phyloP scores from a whole-genome alignment of 129 eudicot species.

The Escallonia rubra region DNA sequence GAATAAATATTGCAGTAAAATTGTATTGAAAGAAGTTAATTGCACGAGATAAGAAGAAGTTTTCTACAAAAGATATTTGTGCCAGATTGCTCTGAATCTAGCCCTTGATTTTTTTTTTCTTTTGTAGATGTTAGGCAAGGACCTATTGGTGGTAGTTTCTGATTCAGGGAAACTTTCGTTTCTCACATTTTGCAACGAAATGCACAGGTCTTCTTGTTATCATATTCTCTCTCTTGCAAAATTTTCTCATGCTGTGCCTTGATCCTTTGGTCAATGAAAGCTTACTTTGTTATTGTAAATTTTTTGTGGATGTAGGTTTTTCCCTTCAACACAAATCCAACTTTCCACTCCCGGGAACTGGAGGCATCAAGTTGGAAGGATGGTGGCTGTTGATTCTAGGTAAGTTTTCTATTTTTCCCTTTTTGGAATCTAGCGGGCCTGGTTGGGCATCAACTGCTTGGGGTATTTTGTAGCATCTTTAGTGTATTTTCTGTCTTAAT shows the following conservation, averaged over 20 bases:
- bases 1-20: background rate
- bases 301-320: conserved; percentile 49
- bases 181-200: conserved; percentile 75
- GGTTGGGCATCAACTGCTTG: background rate
- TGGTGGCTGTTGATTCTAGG: conserved; percentile 88
- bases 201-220: conserved; percentile 67
- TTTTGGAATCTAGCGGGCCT: background rate
- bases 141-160: conserved; percentile 70
- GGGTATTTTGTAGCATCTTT: conserved; percentile 5
- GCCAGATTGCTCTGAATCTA: background rate
- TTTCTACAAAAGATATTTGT: background rate
- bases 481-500: conserved; percentile 9
- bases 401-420: conserved; percentile 26
- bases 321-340: conserved; percentile 62
- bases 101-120: conserved; percentile 17
- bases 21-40: background rate
- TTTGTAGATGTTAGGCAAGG: conserved; percentile 66
- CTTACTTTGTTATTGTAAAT: conserved; percentile 4
- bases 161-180: conserved; percentile 95
- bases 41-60: background rate
- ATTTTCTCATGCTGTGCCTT: background rate
- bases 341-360: conserved; percentile 77
- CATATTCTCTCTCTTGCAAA: background rate
- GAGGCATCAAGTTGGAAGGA: conserved; percentile 74
- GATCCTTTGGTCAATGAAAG: conserved; percentile 4